Conservation (phyloP, 1,139 yeast genomes). For the Geotrichum phurueaensis region DNA sequence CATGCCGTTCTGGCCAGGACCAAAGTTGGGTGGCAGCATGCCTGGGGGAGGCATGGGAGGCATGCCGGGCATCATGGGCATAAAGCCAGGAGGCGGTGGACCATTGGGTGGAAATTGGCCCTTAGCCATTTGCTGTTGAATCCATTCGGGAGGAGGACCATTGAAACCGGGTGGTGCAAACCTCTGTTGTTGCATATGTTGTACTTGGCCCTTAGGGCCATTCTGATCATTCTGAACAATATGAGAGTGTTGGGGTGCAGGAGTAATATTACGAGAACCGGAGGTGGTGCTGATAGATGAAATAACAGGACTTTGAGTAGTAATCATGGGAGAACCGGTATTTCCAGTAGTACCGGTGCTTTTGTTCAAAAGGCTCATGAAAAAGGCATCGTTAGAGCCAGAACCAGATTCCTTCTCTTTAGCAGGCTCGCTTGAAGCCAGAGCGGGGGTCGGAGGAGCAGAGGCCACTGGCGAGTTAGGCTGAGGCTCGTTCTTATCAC, state of each 20-base stretch:
- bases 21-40: slow-evolving; percentile 4
- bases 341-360: neutral
- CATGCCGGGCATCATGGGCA: slow-evolving; percentile 7
- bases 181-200: neutral
- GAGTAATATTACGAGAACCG: neutral
- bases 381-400: slow-evolving; percentile 15
- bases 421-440: neutral
- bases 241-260: slow-evolving; percentile 1
- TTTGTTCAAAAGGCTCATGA: slow-evolving; percentile 14
- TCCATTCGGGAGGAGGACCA: slow-evolving; percentile 14
- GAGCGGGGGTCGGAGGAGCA: slow-evolving; percentile 12
- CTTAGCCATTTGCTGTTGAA: slow-evolving; percentile 7
- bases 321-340: neutral
- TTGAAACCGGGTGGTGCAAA: slow-evolving; percentile 5
- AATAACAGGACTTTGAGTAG: neutral
- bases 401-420: neutral
- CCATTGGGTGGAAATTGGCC: slow-evolving; percentile 10
- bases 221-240: neutral
- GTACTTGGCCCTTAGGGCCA: neutral
- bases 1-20: slow-evolving; percentile 12
- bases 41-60: slow-evolving; percentile 9
- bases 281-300: neutral
- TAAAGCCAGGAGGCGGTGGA: slow-evolving; percentile 14
- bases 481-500: slow-evolving; percentile 16
- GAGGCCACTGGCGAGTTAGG: slow-evolving; percentile 2